Evolutionary conservation across 306 rosid genomes (phyloP).

Genomic region (Clitoria ternatea): DNA sequence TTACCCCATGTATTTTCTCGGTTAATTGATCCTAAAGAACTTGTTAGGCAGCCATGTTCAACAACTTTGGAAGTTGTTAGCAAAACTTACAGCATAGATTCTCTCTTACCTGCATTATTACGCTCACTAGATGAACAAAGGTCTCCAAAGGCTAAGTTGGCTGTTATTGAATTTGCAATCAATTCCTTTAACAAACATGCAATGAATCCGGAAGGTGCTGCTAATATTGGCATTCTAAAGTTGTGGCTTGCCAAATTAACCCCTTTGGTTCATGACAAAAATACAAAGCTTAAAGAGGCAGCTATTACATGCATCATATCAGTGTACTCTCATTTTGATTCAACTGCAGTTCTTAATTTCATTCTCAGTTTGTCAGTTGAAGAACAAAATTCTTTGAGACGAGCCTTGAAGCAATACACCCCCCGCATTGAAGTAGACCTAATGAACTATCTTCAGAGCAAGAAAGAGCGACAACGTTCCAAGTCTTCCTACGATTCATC

Average conservation of each 20-base stretch:
- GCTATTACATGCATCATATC: constrained; percentile 95
- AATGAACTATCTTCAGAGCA: constrained; percentile 85
- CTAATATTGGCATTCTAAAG: constrained; percentile 87
- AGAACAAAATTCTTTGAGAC: constrained; percentile 94
- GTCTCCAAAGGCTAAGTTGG: constrained; percentile 98
- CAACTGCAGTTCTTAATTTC: constrained; percentile 79
- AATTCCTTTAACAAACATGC: constrained; percentile 87
- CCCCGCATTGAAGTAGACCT: constrained; percentile 99
- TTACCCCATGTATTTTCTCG: constrained; percentile 98
- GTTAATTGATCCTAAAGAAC: constrained; percentile 94
- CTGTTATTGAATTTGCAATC: constrained; percentile 90
- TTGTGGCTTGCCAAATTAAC: constrained; percentile 93
- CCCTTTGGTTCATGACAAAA: constrained; percentile 89
- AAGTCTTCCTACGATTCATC: constrained; percentile 90
- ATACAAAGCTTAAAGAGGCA: constrained; percentile 87
- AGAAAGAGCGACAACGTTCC: constrained; percentile 83
- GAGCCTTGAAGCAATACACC: constrained; percentile 90
- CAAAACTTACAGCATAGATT: constrained; percentile 78
- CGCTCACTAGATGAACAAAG: constrained; percentile 98
- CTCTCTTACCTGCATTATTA: constrained; percentile 95
- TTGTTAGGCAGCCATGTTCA: constrained; percentile 89
- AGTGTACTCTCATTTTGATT: constrained; percentile 88
- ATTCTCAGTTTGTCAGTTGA: constrained; percentile 94
- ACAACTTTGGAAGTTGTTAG: constrained; percentile 84
- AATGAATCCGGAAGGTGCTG: constrained; percentile 79